These are phyloP conservation scores for Beauveria caledonica DNA, from an alignment of 2,329 filamentous ascomycete species.

Conservation along the genomic window DNA sequence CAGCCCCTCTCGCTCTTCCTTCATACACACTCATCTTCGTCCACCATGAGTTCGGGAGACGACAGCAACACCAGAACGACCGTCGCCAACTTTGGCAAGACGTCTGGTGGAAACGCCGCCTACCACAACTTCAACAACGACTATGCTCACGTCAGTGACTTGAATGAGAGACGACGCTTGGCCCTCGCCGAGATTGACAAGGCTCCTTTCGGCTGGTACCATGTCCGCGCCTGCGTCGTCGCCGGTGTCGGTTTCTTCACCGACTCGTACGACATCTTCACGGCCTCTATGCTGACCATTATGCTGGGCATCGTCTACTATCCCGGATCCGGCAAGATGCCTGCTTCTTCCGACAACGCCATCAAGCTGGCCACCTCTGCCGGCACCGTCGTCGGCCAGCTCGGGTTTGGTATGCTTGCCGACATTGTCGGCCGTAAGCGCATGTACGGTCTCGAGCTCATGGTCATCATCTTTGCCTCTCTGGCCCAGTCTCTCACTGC, in stretches of 20 bases:
- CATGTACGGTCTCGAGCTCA: constrained; percentile 67
- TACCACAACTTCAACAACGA: constrained; percentile 75
- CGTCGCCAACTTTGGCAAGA: constrained; percentile 30
- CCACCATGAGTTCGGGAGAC: not conserved
- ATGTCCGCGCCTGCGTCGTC: constrained; percentile 67
- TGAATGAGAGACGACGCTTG: constrained; percentile 69
- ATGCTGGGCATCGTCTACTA: constrained; percentile 78
- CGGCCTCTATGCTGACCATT: constrained; percentile 61
- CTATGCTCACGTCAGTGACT: constrained; percentile 55
- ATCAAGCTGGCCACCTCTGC: constrained; percentile 81
- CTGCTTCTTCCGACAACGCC: constrained; percentile 61
- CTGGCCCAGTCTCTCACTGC: constrained; percentile 62
- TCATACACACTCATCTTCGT: not conserved
- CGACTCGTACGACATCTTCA: constrained; percentile 78
- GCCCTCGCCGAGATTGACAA: constrained; percentile 77
- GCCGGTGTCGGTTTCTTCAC: constrained; percentile 86
- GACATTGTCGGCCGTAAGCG: constrained; percentile 69
- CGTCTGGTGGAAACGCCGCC: constrained; percentile 57
- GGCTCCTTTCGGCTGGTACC: constrained; percentile 77
- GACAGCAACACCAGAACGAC: constrained; percentile 6
- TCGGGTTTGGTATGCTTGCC: constrained; percentile 70
- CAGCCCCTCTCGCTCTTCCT: constrained; percentile 4
- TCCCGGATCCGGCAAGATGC: constrained; percentile 49
- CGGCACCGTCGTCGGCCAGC: constrained; percentile 75
- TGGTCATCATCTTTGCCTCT: constrained; percentile 72